Conservation (phyloP, 139 green algal species). For the Picochlorum costavermella region DNA sequence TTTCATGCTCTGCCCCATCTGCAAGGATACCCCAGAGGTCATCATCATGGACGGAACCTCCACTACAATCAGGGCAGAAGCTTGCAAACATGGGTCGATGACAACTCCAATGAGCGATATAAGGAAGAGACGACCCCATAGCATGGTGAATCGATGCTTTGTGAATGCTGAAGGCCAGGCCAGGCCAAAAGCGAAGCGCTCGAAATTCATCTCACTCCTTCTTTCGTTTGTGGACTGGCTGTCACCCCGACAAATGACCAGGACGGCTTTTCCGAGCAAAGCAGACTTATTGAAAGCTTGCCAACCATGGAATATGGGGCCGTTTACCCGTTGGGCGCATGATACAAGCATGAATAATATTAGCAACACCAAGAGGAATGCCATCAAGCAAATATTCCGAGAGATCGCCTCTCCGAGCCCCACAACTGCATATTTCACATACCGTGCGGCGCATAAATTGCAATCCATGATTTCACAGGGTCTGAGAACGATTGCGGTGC, state of each 20-base stretch:
- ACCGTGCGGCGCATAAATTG: background rate
- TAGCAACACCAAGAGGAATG: background rate
- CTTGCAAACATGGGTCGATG: background rate
- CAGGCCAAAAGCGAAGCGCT: background rate
- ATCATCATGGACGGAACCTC: background rate
- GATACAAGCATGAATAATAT: slow-evolving; percentile 3
- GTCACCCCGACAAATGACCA: background rate
- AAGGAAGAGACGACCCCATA: background rate
- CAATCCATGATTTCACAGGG: background rate
- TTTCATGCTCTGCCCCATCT: background rate
- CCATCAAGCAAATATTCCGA: background rate
- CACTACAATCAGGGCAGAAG: background rate
- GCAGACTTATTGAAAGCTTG: background rate
- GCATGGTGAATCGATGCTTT: background rate
- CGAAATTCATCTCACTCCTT: background rate
- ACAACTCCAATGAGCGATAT: background rate
- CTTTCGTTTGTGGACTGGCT: background rate
- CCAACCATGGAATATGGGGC: background rate
- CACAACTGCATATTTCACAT: background rate
- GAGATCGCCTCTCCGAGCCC: background rate
- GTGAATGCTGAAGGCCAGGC: background rate
- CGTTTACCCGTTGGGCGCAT: background rate
- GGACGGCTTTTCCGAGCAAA: background rate
- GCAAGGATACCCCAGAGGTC: background rate
- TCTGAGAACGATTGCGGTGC: background rate